Conservation (phyloP, 2,329 filamentous ascomycete genomes). For the Alternaria triticimaculans region DNA sequence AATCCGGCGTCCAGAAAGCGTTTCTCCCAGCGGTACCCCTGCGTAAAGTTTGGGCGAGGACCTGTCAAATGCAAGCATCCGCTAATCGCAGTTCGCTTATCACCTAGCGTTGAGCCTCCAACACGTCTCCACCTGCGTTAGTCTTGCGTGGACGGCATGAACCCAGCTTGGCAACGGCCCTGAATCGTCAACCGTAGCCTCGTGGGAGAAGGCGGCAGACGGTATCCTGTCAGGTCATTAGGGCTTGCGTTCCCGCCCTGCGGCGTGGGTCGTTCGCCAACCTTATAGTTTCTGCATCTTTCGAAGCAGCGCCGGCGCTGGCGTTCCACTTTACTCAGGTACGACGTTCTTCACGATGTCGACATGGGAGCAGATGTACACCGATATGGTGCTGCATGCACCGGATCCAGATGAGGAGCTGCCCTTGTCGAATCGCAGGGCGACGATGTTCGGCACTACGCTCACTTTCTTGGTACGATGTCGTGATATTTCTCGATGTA, state of each 20-base stretch:
- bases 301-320: constrained; percentile 4
- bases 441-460: constrained; percentile 33
- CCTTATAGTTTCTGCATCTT: constrained; percentile 5
- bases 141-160: constrained; percentile 5
- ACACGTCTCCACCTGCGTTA: constrained; percentile 2
- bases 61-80: constrained; percentile 13
- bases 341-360: constrained; percentile 16
- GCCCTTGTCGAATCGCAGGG: constrained; percentile 34
- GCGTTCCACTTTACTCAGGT: background rate
- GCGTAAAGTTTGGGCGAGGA: constrained; percentile 3
- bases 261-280: background rate
- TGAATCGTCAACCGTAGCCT: constrained; percentile 7
- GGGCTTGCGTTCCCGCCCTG: constrained; percentile 2
- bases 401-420: constrained; percentile 37
- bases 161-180: constrained; percentile 11
- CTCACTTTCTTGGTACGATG: constrained; percentile 37
- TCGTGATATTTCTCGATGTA: background rate
- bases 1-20: background rate
- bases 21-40: background rate
- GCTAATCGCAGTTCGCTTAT: constrained; percentile 3
- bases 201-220: background rate
- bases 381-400: constrained; percentile 26
- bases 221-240: constrained; percentile 8
- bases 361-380: constrained; percentile 25
- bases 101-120: constrained; percentile 1